Conservation (phyloP, 2,329 filamentous ascomycete species). For the Pleoardoris graminearum region DNA sequence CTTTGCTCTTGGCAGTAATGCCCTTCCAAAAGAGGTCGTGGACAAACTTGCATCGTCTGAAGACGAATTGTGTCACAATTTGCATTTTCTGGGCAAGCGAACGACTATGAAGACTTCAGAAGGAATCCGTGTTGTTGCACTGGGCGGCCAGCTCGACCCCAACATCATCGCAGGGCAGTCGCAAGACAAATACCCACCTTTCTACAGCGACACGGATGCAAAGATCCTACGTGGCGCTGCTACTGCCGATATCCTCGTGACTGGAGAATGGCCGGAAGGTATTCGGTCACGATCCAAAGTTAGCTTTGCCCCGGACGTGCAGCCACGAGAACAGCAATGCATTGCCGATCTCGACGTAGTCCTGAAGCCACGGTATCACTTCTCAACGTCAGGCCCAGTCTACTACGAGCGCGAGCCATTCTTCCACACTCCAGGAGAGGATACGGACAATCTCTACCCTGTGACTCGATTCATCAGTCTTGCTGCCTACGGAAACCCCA, state of each 20-base stretch:
- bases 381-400: slow-evolving; percentile 69
- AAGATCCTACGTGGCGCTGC: slow-evolving; percentile 75
- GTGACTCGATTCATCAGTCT: slow-evolving; percentile 91
- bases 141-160: slow-evolving; percentile 74
- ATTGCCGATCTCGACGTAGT: slow-evolving; percentile 77
- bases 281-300: slow-evolving; percentile 72
- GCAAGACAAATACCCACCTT: slow-evolving; percentile 74
- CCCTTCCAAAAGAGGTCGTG: slow-evolving; percentile 72
- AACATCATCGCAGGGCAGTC: slow-evolving; percentile 65
- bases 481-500: slow-evolving; percentile 73
- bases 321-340: slow-evolving; percentile 62
- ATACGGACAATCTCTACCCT: slow-evolving; percentile 56
- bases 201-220: slow-evolving; percentile 76
- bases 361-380: slow-evolving; percentile 90
- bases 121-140: slow-evolving; percentile 80
- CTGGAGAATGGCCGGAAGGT: slow-evolving; percentile 78
- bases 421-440: slow-evolving; percentile 64
- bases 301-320: slow-evolving; percentile 57
- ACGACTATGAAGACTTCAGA: slow-evolving; percentile 87
- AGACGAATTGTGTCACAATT: slow-evolving; percentile 79
- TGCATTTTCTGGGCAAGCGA: slow-evolving; percentile 83
- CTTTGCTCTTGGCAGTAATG: slow-evolving; percentile 76
- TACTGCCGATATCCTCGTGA: slow-evolving; percentile 82
- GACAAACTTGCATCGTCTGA: slow-evolving; percentile 73
- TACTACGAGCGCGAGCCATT: slow-evolving; percentile 95